Evolutionary conservation across 495 filamentous ascomycete genomes (phyloP).

Genomic region (Penicillium diatomitis): DNA sequence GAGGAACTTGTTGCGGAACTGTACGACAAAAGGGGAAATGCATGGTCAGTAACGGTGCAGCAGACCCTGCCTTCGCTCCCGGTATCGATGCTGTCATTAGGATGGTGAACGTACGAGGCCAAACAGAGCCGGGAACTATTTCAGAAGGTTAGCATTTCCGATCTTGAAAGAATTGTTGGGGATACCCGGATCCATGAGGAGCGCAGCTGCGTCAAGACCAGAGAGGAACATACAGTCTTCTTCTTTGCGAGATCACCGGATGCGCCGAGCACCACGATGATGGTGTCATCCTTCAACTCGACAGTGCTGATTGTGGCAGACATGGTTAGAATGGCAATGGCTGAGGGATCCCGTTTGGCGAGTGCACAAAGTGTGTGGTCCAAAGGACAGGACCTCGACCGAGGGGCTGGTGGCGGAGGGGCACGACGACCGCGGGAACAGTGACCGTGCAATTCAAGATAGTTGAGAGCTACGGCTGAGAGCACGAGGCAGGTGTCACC

Average conservation of each 20-base stretch:
- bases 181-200: not conserved
- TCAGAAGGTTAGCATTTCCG: constrained; percentile 15
- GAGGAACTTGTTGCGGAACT: constrained; percentile 98
- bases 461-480: no score
- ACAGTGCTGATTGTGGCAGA: constrained; percentile 47
- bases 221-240: constrained; percentile 67
- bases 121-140: constrained; percentile 93
- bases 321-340: constrained; percentile 20
- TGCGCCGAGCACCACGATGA: constrained; percentile 94
- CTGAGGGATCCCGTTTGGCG: not conserved
- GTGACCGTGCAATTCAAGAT: not conserved
- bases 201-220: constrained; percentile 9
- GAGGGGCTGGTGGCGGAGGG: constrained; percentile 11
- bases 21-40: constrained; percentile 1
- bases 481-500: no score
- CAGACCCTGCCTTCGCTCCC: no score
- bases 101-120: constrained; percentile 66
- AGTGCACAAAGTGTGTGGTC: constrained; percentile 14
- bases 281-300: constrained; percentile 97
- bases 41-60: no score
- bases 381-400: constrained; percentile 2
- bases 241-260: constrained; percentile 98
- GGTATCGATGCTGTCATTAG: not conserved
- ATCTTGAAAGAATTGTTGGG: not conserved
- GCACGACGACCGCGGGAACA: constrained; percentile 1